Conservation (phyloP, 2,329 filamentous ascomycete species). For the Aspergillus uvarum region DNA sequence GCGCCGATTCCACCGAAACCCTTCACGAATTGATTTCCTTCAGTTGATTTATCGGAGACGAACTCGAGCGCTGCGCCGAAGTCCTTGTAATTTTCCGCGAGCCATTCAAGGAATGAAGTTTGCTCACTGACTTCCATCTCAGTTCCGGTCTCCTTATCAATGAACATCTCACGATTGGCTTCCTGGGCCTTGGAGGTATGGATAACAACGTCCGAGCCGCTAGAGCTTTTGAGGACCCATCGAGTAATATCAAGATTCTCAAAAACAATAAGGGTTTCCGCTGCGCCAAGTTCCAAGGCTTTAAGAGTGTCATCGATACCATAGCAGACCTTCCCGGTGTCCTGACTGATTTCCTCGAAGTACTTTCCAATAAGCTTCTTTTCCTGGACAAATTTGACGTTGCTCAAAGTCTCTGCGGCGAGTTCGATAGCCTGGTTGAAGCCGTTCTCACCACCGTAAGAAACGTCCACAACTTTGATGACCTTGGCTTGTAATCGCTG, state of each 20-base stretch:
- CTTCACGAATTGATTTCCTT: constrained; percentile 99
- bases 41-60: constrained; percentile 93
- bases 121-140: constrained; percentile 94
- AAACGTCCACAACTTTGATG: constrained; percentile 99
- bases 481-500: constrained; percentile 88
- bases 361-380: constrained; percentile 99
- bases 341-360: constrained; percentile 98
- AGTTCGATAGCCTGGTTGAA: constrained; percentile 99
- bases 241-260: constrained; percentile 95
- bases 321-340: constrained; percentile 95
- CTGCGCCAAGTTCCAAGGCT: constrained; percentile 90
- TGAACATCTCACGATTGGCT: constrained; percentile 75
- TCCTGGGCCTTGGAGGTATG: constrained; percentile 90
- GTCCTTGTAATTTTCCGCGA: constrained; percentile 97
- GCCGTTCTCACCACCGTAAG: constrained; percentile 97
- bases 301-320: constrained; percentile 97
- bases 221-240: constrained; percentile 81
- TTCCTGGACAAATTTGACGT: constrained; percentile 99
- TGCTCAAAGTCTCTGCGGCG: constrained; percentile 90
- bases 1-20: constrained; percentile 98
- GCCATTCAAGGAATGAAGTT: constrained; percentile 97
- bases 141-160: constrained; percentile 92
- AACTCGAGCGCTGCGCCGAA: constrained; percentile 96
- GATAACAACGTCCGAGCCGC: constrained; percentile 69
- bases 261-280: constrained; percentile 92